Evolutionary conservation across 768 basidiomycete genomes (phyloP), one percentile per base, ranked within the genome.

Genomic region (Cyclocybe cylindracea): DNA sequence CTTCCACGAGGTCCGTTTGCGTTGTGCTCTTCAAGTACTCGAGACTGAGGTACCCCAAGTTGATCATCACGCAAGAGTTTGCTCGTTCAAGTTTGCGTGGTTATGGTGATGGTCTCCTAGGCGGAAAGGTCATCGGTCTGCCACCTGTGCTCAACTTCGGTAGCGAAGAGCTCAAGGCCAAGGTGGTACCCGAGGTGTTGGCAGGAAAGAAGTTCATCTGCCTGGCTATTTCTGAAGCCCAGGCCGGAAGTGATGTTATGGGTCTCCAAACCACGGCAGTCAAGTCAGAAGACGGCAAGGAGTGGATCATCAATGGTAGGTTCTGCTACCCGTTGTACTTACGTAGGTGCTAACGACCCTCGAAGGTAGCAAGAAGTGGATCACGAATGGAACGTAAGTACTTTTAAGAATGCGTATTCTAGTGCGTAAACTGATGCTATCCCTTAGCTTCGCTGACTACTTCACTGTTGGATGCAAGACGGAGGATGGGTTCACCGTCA

Each of bases 61-160:
- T 94, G 46, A 82, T 95, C 54, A 78, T 92, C 61, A 89, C 85
- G n/a, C 87, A 94, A 77, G 94, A 97, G 67, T 66, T 94, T 41
- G 74, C 75, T 9, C 78, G 92, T 6, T 75, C 83, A 43, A 80
- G 79, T 52, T 78, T 85, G 37, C 82, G 91, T 35, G 93, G 94
- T 1, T 97, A 91, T 62, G 88, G 85, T 14, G 93, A 94, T 66
- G 91, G 93, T 59, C 75, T 92, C 46, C 75, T 89, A 46, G 83
- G 83, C 31, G 91, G 92, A 38, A 84, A 83, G 61, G 88, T 93
- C 61, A 94, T 94, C 50, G 91, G 91, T 39, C 76, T 94, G 6
- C 91, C 92, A 3, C 92, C 93, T 0, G 84, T 94, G n/a, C 76
- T 94, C 50, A 94, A 96, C 74, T 96, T 93, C 58, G 94, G 85